Evolutionary conservation across 140 eudicot species (phyloP), one percentile per base, ranked within the genome.

Genomic region (Bidens hawaiensis): DNA sequence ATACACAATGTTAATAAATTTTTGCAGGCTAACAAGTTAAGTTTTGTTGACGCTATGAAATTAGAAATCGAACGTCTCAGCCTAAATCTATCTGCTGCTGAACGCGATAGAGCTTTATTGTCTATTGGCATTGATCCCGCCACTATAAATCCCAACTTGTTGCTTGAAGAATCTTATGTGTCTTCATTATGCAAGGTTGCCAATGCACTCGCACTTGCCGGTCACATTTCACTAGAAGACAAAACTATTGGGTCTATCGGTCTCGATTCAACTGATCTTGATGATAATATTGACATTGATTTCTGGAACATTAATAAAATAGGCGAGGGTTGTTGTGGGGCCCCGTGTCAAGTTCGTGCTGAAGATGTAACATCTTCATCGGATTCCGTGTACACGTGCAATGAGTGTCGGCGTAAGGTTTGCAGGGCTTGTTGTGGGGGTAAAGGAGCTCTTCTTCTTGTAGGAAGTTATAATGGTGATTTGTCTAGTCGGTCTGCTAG

Each of bases 101-200:
- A 81, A 46, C 82, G 99, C 66, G 96, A 91, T 65, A 78, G 99
- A 81, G 95, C 99, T 69, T 73, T 91, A 70, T 62, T 87, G 60
- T 81, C 99, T 13, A 73, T 87, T 66, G 93, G 99, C 74, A 83
- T 80, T 42, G 99, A 91, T 85, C 99, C 99, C 36, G 96, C 96
- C 40, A 80, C 89, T 58, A 82, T 91, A 74, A 91, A 91, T 68
- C 99, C 99, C 6, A 82, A 91, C 56, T 12, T 69, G 22, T 69
- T 91, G 75, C 95, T 82, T 56, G 95, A 85, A 36, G 87, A 76
- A 67, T 75, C 85, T 38, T 81, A 82, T 75, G 75, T 78, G 50
- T 70, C 66, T 38, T 78, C 85, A 70, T 73, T 91, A 77, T 80
- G 88, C 80, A 78, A 78, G 73, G 87, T 76, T 68, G 89, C 95